phyloP scores from a whole-genome alignment of 768 basidiomycete species.

The Collybiopsis confluens region DNA sequence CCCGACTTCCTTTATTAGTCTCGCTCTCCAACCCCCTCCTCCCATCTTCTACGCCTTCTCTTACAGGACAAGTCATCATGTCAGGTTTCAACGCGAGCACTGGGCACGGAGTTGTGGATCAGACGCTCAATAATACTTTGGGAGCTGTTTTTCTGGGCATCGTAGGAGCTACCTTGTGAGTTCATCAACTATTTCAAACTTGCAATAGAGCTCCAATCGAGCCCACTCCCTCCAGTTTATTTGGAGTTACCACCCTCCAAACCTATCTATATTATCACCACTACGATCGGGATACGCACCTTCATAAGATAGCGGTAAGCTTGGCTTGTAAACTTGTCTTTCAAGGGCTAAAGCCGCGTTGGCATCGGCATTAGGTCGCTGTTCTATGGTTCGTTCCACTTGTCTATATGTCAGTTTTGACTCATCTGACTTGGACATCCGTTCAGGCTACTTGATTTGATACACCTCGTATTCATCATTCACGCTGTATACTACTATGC shows the following conservation, averaged over 20 bases:
- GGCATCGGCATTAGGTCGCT: slow-evolving; percentile 21
- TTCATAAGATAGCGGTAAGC: slow-evolving; percentile 34
- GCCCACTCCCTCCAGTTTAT: slow-evolving; percentile 13
- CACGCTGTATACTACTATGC: slow-evolving; percentile 33
- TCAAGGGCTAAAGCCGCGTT: background rate
- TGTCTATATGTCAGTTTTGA: background rate
- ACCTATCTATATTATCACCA: slow-evolving; percentile 17
- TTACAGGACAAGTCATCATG: background rate
- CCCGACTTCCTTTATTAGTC: too few species aligned
- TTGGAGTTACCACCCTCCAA: slow-evolving; percentile 20
- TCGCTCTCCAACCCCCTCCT: too few species aligned
- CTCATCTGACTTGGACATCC: background rate
- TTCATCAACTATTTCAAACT: background rate
- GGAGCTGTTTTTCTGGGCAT: slow-evolving; percentile 26
- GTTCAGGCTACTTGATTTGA: slow-evolving; percentile 28
- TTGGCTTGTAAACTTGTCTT: background rate
- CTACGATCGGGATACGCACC: slow-evolving; percentile 14
- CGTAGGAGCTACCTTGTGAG: slow-evolving; percentile 24
- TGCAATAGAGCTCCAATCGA: background rate
- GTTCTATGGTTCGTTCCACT: slow-evolving; percentile 27
- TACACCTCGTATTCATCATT: slow-evolving; percentile 30
- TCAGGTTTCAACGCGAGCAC: background rate
- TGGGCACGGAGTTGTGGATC: background rate
- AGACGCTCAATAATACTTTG: slow-evolving; percentile 21
- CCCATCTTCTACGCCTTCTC: too few species aligned